Base-by-base conservation (phyloP, 2,329 filamentous ascomycete genomes). In the Fusarium xyrophilum region DNA sequence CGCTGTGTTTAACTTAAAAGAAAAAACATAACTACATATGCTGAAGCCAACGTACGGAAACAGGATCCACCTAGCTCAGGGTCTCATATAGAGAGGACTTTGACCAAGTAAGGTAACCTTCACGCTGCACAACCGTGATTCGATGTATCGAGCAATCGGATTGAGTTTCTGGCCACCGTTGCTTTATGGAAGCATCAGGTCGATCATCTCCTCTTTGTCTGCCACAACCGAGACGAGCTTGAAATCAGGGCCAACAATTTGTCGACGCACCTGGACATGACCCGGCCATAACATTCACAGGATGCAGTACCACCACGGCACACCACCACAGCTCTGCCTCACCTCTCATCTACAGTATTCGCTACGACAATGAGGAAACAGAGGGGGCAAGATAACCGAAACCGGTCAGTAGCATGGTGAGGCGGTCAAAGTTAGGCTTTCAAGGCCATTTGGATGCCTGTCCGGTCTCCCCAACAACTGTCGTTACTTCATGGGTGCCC, bases 381-480 rank as follows among this genome's bases (percentile, higher is more conserved):
- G 52, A 68, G 59, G 65, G 46, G 60, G 23, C 38, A 63, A 63
- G 47, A 30, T 27, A 32, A 52, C 66, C 66, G 66, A 46, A 47
- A 47, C 48, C 66, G 56, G 66, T 69, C 66, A 68, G 15, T 17
- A 32, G 43, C 25, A 63, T 32, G 8, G 23, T 33, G 42, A 69
- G 44, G 66, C 66, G 66, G 66, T 68, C 66, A 69, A 63, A 50
- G 50, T 52, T 28, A 36, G 39, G 43, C 25, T 21, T 21, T 30
- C 23, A 42, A 33, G 27, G 43, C 48, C 47, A 42, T 58, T 33
- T 42, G 28, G n/a, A 50, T 63, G 44, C 47, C 40, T 61, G 62
- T 36, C 27, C n/a, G 33, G 61, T 35, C 32, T 47, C 43, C 50
- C 53, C 39, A 43, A 27, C 32, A 32, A 44, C 40, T 32, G 38